Evolutionary conservation across 768 basidiomycete genomes (phyloP), one percentile per base, ranked within the genome.

Genomic region (Wakefieldia striispora): DNA sequence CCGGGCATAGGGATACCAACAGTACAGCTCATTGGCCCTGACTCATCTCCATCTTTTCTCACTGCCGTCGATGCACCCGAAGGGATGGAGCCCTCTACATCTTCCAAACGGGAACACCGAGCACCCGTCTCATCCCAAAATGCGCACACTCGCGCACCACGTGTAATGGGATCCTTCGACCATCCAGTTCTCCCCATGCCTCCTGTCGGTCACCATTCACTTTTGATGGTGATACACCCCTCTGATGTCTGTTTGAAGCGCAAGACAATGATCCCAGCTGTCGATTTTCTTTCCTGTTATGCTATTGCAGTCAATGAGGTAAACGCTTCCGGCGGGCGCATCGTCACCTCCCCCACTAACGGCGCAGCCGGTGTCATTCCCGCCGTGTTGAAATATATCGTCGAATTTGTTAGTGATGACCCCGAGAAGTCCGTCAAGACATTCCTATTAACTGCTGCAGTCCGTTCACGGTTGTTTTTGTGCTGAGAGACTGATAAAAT

Each of bases 291-390:
- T 51, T 89, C 88, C 1, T 91, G 91, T 53, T 97, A 97, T 67
- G 95, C 93, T 3, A 95, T 94, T 46, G 91, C 91, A 16, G 92
- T 94, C 12, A 95, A 95, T 60, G 95, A 97, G 66, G 93, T 95
- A 12, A 97, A 95, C 61, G 94, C 94, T 4, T 79, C 82, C 26
- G 94, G 95, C 0, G 95, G 95, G 0, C 78, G 95, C 27, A 95
- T 98, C 45, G 95, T 98, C 40, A 97, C 95, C 2, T 89, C 90
- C 6, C 95, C 91, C 3, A 95, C 94, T 6, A 94, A 94, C 62
- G 95, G 95, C 38, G 92, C 94, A 0, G 88, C 88, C 10, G 95
- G 95, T 7, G 88, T 97, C 38, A 95, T 97, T 45, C 95, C 95
- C 19, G 86, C 87, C 9, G 90, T 92, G 19, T 71, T 95, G 51